Conservation (phyloP, 2,329 filamentous ascomycete genomes). For the Diaporthe batatas region DNA sequence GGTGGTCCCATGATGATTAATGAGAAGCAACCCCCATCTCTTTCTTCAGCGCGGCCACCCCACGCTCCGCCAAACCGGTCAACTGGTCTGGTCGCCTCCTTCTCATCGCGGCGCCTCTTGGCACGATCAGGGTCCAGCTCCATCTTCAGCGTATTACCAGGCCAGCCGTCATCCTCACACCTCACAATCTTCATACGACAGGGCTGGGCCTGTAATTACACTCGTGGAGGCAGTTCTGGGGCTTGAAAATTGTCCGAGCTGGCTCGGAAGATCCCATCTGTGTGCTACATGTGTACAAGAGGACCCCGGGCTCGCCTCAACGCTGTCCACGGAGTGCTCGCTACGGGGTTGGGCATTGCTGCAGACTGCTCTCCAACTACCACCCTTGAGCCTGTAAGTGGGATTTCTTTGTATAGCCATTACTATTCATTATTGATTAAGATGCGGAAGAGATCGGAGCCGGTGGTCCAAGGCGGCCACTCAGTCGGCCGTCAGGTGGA, state of each 20-base stretch:
- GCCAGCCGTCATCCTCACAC: constrained; percentile 4
- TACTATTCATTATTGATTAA: background rate
- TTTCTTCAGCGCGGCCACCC: constrained; percentile 8
- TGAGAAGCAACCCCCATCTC: constrained; percentile 1
- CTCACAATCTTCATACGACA: background rate
- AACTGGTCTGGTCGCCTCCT: constrained; percentile 33
- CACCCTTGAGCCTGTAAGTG: constrained; percentile 5
- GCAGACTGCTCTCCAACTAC: constrained; percentile 3
- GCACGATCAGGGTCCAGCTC: constrained; percentile 17
- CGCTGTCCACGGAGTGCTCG: background rate
- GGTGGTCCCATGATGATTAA: constrained; percentile 22
- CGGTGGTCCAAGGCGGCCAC: background rate
- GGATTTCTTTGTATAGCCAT: background rate
- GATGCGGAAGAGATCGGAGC: background rate
- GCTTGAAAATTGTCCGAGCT: constrained; percentile 26
- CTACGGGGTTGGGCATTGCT: background rate
- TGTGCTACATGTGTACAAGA: too few species aligned
- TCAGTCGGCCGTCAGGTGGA: background rate
- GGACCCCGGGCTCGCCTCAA: background rate
- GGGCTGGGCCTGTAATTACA: background rate
- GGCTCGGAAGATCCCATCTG: constrained; percentile 3
- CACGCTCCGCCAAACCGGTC: constrained; percentile 30
- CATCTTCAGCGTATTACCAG: background rate
- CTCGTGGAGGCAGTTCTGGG: background rate
- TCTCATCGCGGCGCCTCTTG: constrained; percentile 21